These are phyloP conservation scores for Saccharomycopsis sp. DNA, from an alignment of 805 yeast genomes.

Conservation along the genomic window DNA sequence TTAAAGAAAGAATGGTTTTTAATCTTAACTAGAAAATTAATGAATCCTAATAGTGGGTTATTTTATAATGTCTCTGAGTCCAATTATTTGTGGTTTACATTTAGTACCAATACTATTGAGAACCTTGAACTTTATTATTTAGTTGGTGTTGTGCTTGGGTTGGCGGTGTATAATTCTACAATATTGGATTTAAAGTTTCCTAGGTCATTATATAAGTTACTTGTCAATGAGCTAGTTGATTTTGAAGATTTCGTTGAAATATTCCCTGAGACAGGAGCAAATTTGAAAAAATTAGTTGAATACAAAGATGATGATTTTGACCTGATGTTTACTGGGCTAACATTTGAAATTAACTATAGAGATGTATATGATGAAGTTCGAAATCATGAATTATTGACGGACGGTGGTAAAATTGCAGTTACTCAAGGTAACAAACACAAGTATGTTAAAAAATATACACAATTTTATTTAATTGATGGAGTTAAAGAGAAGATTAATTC, in stretches of 20 bases:
- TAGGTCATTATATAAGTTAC: conserved; percentile 63
- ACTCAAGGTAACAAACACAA: conserved; percentile 48
- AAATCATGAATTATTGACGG: conserved; percentile 45
- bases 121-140: conserved; percentile 54
- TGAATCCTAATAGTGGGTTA: conserved; percentile 61
- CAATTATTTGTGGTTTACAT: conserved; percentile 67
- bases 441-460: conserved; percentile 58
- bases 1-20: conserved; percentile 90
- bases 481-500: conserved; percentile 46
- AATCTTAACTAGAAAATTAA: conserved; percentile 60
- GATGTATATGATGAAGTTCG: conserved; percentile 39
- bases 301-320: conserved; percentile 39
- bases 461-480: conserved; percentile 51
- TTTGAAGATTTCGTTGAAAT: conserved; percentile 62
- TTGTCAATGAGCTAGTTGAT: conserved; percentile 47
- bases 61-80: conserved; percentile 64
- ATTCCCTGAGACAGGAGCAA: conserved; percentile 59
- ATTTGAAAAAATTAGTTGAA: conserved; percentile 41
- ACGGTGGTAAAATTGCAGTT: conserved; percentile 53
- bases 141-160: conserved; percentile 80
- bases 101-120: conserved; percentile 25
- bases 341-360: conserved; percentile 54
- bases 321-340: conserved; percentile 39
- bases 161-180: conserved; percentile 87
- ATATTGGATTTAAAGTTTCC: conserved; percentile 80